Evolutionary conservation across 306 rosid genomes (phyloP).

Genomic region (Rosa multiflora): DNA sequence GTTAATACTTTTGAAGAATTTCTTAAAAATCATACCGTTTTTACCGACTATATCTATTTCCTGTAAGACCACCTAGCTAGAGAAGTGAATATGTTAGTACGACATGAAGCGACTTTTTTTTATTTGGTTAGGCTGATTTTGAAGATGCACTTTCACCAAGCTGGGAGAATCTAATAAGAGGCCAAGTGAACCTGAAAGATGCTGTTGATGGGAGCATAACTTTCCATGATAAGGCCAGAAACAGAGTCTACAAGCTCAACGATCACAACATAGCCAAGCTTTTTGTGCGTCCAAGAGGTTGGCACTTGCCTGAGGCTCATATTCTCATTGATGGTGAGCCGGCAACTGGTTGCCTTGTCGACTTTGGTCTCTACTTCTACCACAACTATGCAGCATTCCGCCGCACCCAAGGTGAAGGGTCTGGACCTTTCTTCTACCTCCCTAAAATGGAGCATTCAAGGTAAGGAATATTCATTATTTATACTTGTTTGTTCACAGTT

Average conservation of each 20-base stretch:
- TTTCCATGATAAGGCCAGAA: slow-evolving; percentile 70
- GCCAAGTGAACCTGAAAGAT: slow-evolving; percentile 85
- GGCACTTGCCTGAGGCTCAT: slow-evolving; percentile 94
- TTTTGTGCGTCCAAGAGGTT: slow-evolving; percentile 88
- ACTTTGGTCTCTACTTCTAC: slow-evolving; percentile 81
- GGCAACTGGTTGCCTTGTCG: slow-evolving; percentile 80
- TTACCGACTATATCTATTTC: background rate
- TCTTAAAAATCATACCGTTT: too few species aligned
- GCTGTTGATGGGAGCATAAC: slow-evolving; percentile 82
- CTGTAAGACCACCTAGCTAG: too few species aligned
- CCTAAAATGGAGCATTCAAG: slow-evolving; percentile 97
- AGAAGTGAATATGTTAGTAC: background rate
- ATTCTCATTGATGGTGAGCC: slow-evolving; percentile 85
- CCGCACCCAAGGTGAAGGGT: slow-evolving; percentile 68
- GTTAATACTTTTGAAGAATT: background rate
- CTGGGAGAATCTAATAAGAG: slow-evolving; percentile 90
- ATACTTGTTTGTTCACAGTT: background rate
- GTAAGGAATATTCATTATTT: slow-evolving; percentile 30
- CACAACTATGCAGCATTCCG: slow-evolving; percentile 64
- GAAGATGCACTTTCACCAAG: slow-evolving; percentile 96
- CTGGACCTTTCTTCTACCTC: slow-evolving; percentile 92
- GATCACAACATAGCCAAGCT: slow-evolving; percentile 77
- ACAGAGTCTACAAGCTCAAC: slow-evolving; percentile 76
- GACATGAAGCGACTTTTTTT: background rate
- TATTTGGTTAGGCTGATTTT: slow-evolving; percentile 63